These are phyloP conservation scores for Mimosa bimucronata DNA, from an alignment of 306 rosid genomes.

Conservation along the genomic window DNA sequence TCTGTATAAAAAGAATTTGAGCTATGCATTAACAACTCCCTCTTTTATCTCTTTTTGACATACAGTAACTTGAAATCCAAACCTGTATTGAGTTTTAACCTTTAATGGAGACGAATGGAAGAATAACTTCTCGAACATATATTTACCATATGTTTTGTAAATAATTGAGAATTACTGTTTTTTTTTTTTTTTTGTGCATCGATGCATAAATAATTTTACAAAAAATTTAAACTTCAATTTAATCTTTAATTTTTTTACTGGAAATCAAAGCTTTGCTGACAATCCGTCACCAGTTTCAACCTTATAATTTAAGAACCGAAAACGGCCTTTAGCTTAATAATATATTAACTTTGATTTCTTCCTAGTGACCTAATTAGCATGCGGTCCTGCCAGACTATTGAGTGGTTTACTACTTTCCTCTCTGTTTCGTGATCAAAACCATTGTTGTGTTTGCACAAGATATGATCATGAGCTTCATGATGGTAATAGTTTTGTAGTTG, in stretches of 20 bases:
- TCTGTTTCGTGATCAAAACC: not conserved
- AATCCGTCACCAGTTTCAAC: not conserved
- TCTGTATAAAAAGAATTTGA: conserved; percentile 52
- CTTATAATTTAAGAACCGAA: not conserved
- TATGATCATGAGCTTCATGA: not conserved
- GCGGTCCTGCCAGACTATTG: not conserved
- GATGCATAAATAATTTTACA: not conserved
- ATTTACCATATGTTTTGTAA: not conserved
- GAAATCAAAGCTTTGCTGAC: not conserved
- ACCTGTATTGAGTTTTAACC: not conserved
- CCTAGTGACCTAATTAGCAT: not conserved
- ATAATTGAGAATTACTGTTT: not conserved
- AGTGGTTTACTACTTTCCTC: not conserved
- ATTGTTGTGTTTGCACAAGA: not conserved
- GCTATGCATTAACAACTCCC: conserved; percentile 14
- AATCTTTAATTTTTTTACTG: no score
- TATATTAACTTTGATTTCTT: not conserved
- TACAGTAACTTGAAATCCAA: not conserved
- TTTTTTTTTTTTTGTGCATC: not conserved
- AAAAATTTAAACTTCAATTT: not conserved
- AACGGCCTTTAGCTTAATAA: not conserved
- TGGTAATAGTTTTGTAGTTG: no score
- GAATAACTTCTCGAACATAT: not conserved
- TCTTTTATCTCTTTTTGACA: not conserved
- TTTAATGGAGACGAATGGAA: not conserved